These are phyloP conservation scores for Gyrodon lividus DNA, from an alignment of 768 basidiomycete species.

Conservation along the genomic window DNA sequence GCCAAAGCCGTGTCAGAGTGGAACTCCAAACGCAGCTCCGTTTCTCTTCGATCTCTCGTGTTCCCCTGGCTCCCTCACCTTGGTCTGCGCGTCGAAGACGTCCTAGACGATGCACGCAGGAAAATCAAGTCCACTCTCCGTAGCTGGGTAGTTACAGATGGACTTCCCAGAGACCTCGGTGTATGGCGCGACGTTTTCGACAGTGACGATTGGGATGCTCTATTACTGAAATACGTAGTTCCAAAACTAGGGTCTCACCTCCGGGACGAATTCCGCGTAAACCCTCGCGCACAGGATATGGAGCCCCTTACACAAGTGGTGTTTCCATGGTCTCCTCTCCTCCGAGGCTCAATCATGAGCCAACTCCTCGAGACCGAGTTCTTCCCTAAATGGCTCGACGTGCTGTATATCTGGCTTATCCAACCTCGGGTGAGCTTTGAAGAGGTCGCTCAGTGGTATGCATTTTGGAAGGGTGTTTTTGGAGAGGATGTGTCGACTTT, in stretches of 20 bases:
- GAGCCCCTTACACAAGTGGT: slow-evolving; percentile 66
- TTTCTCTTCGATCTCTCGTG: slow-evolving; percentile 73
- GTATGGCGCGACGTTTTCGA: slow-evolving; percentile 89
- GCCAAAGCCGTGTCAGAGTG: slow-evolving; percentile 81
- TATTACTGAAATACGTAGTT: slow-evolving; percentile 87
- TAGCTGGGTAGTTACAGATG: slow-evolving; percentile 69
- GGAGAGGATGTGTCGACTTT: slow-evolving; percentile 67
- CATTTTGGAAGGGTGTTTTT: slow-evolving; percentile 82
- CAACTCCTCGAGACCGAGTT: slow-evolving; percentile 89
- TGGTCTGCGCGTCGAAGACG: slow-evolving; percentile 75
- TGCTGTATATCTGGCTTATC: slow-evolving; percentile 90
- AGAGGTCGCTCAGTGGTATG: slow-evolving; percentile 93
- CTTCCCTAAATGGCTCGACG: slow-evolving; percentile 96
- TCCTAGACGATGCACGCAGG: slow-evolving; percentile 85
- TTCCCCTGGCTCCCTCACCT: slow-evolving; percentile 96
- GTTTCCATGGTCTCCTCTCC: slow-evolving; percentile 70
- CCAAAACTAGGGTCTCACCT: slow-evolving; percentile 85
- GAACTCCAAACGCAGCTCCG: slow-evolving; percentile 59
- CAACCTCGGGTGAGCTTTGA: slow-evolving; percentile 85
- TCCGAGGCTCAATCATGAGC: slow-evolving; percentile 74
- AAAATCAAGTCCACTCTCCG: slow-evolving; percentile 81
- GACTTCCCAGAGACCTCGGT: slow-evolving; percentile 69
- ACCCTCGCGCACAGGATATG: slow-evolving; percentile 90
- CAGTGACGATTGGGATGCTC: slow-evolving; percentile 81
- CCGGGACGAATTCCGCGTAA: slow-evolving; percentile 84